These are phyloP conservation scores for Pseudoperonospora humuli DNA, from an alignment of 352 stramenopile species.

Conservation along the genomic window DNA sequence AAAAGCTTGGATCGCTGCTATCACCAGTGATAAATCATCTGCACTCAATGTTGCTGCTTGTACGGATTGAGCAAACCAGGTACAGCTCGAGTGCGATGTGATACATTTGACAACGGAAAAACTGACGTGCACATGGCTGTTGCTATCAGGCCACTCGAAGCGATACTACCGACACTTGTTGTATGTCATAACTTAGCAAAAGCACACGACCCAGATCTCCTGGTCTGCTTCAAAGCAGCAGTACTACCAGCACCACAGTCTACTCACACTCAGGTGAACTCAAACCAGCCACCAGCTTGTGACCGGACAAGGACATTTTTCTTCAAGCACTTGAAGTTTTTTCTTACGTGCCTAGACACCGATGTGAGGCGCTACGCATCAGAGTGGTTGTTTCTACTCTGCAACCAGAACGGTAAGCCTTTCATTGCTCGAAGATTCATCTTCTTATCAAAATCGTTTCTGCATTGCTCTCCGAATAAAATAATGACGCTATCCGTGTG, in stretches of 20 bases:
- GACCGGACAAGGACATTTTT: too few species aligned
- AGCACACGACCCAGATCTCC: conserved; percentile 15
- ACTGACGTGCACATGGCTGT: too few species aligned
- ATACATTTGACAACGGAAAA: too few species aligned
- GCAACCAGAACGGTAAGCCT: conserved; percentile 62
- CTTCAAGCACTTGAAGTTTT: conserved; percentile 59
- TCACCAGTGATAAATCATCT: conserved; percentile 41
- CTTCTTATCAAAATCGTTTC: conserved; percentile 27
- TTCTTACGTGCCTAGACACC: conserved; percentile 57
- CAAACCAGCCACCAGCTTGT: too few species aligned
- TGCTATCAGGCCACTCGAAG: conserved; percentile 25
- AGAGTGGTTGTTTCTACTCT: conserved; percentile 70
- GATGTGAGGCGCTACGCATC: conserved; percentile 5
- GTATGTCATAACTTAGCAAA: conserved; percentile 58
- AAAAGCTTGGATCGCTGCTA: conserved; percentile 1
- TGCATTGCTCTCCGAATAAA: conserved; percentile 16
- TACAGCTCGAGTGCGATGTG: too few species aligned
- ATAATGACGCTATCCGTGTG: conserved; percentile 17
- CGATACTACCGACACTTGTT: conserved; percentile 51
- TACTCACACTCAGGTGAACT: too few species aligned
- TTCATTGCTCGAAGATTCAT: conserved; percentile 7
- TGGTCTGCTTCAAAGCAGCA: too few species aligned
- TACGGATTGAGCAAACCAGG: conserved; percentile 58
- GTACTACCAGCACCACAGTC: too few species aligned
- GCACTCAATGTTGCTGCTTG: conserved; percentile 40